These are phyloP conservation scores for Saxophila tyrrhenica DNA, from an alignment of 495 filamentous ascomycete species.

Conservation along the genomic window DNA sequence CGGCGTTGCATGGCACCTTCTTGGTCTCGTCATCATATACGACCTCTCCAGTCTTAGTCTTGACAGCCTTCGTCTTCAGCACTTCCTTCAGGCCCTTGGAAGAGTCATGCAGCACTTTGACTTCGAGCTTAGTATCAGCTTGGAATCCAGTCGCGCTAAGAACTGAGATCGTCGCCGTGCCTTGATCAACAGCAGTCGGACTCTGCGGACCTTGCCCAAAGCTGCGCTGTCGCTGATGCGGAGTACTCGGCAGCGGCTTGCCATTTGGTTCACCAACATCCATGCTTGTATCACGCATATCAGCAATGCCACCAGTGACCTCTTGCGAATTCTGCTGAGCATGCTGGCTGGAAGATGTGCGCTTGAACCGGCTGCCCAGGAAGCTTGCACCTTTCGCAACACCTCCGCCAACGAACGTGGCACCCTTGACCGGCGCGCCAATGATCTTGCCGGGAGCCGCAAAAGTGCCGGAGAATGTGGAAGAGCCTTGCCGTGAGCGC, in stretches of 20 bases:
- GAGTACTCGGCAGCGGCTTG: neutral
- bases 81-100: constrained; percentile 63
- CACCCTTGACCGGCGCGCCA: constrained; percentile 82
- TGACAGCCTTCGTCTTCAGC: constrained; percentile 73
- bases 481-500: constrained; percentile 76
- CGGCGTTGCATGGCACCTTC: constrained; percentile 64
- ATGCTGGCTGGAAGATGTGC: constrained; percentile 51
- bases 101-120: constrained; percentile 54
- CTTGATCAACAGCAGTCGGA: constrained; percentile 57
- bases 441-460: constrained; percentile 83
- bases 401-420: constrained; percentile 46
- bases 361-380: constrained; percentile 65
- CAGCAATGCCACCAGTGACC: constrained; percentile 6
- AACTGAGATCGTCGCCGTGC: constrained; percentile 71
- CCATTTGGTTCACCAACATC: neutral
- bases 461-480: constrained; percentile 89
- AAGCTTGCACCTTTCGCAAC: constrained; percentile 83
- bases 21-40: constrained; percentile 64
- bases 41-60: constrained; percentile 47
- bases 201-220: constrained; percentile 41
- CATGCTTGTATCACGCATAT: constrained; percentile 10
- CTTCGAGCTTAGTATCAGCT: constrained; percentile 64
- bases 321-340: neutral
- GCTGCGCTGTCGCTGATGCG: neutral
- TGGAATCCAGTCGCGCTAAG: constrained; percentile 72